phyloP scores from a whole-genome alignment of 805 yeast species.

The Maudiozyma bulderi region DNA sequence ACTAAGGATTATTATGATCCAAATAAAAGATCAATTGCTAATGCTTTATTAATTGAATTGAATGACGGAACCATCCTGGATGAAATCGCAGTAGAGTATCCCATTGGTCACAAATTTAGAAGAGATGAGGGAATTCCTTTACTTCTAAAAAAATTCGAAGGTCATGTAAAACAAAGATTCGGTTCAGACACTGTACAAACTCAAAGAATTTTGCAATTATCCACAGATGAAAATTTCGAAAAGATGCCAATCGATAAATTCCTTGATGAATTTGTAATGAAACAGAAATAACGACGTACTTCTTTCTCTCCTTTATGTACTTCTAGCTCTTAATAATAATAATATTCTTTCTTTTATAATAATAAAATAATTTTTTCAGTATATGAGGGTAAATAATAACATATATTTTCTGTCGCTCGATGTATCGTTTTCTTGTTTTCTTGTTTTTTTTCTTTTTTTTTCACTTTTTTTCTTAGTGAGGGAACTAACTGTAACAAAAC shows the following conservation, averaged over 20 bases:
- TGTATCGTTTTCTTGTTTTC: too few relatives aligned
- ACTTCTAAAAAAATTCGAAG: slow-evolving; percentile 40
- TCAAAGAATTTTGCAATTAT: slow-evolving; percentile 31
- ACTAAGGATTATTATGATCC: slow-evolving; percentile 48
- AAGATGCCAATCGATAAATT: slow-evolving; percentile 40
- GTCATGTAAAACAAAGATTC: slow-evolving; percentile 41
- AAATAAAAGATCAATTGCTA: slow-evolving; percentile 47
- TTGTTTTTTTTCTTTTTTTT: too few relatives aligned
- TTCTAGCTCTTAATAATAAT: background rate
- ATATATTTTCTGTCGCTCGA: too few relatives aligned
- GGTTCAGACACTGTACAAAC: slow-evolving; percentile 28
- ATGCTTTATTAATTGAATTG: slow-evolving; percentile 41
- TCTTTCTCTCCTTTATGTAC: background rate
- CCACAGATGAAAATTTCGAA: slow-evolving; percentile 28
- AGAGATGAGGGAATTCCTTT: slow-evolving; percentile 53
- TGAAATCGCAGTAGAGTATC: slow-evolving; percentile 45
- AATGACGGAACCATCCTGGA: slow-evolving; percentile 45
- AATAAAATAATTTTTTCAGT: too few relatives aligned
- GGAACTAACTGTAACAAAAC: too few relatives aligned
- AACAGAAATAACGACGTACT: background rate
- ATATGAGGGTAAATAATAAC: too few relatives aligned
- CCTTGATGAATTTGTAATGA: slow-evolving; percentile 30
- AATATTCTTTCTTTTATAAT: too few relatives aligned
- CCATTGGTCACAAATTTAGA: slow-evolving; percentile 50
- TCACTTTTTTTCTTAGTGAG: too few relatives aligned